These are phyloP conservation scores for Aspergillus udagawae DNA, from an alignment of 2,329 filamentous ascomycete species.

Conservation along the genomic window DNA sequence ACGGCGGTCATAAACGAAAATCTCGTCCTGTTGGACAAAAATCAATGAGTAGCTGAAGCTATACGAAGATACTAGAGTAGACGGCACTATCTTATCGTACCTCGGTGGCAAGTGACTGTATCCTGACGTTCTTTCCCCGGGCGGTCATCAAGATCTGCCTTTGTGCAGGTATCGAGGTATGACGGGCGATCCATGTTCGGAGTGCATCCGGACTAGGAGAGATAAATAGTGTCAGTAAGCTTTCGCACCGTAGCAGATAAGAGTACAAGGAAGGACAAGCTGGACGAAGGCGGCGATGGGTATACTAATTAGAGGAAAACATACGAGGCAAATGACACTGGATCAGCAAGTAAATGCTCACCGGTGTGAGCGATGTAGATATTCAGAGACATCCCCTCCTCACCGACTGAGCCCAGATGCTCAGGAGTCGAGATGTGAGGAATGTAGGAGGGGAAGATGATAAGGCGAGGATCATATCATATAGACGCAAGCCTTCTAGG, in stretches of 20 bases:
- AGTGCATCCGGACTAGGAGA: slow-evolving; percentile 73
- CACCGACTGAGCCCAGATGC: slow-evolving; percentile 27
- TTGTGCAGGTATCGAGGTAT: slow-evolving; percentile 68
- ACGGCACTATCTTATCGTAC: slow-evolving; percentile 42
- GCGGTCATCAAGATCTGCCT: slow-evolving; percentile 84
- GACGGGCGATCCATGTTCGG: slow-evolving; percentile 72
- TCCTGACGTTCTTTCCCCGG: slow-evolving; percentile 78
- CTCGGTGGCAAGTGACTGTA: slow-evolving; percentile 75
- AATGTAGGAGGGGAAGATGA: slow-evolving; percentile 16
- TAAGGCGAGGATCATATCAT: slow-evolving; percentile 6
- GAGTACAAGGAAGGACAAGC: slow-evolving; percentile 5
- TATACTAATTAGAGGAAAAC: slow-evolving; percentile 27
- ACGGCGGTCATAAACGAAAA: slow-evolving; percentile 87
- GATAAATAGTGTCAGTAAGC: slow-evolving; percentile 17
- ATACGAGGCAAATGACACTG: slow-evolving; percentile 69
- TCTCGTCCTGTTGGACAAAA: slow-evolving; percentile 61
- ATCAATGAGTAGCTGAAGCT: neutral
- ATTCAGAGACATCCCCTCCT: slow-evolving; percentile 73
- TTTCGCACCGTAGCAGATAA: slow-evolving; percentile 1
- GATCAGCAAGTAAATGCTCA: slow-evolving; percentile 76
- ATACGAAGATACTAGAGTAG: neutral
- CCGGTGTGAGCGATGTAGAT: slow-evolving; percentile 92
- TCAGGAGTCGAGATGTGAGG: slow-evolving; percentile 13
- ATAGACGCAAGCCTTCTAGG: slow-evolving; percentile 6
- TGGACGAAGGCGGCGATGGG: neutral